Conservation (phyloP, 768 basidiomycete species). For the Rhodocollybia butyracea region DNA sequence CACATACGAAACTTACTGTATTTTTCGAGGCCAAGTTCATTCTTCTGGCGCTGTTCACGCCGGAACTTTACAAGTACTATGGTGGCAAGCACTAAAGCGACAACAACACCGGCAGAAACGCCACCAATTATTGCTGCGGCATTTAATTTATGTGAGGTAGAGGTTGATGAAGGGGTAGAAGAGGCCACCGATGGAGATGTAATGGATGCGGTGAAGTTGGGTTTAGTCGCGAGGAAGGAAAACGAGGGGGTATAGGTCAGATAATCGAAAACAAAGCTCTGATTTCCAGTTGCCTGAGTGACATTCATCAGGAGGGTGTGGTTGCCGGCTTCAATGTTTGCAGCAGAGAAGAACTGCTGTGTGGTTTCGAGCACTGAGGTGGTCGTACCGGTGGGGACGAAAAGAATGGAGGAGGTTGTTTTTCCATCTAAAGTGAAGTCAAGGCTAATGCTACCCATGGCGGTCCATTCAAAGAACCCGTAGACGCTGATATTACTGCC, state of each 20-base stretch:
- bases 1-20: too few species aligned
- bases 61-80: too few species aligned
- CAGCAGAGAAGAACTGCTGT: neutral
- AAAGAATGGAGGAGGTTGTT: neutral
- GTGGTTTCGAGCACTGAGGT: neutral
- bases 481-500: neutral
- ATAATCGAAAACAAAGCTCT: constrained; percentile 4
- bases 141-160: too few species aligned
- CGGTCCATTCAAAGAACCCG: neutral
- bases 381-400: neutral
- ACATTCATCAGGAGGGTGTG: neutral
- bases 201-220: constrained; percentile 6
- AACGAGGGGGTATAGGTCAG: neutral
- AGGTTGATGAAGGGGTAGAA: too few species aligned
- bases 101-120: too few species aligned
- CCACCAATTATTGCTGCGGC: too few species aligned
- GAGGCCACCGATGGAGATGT: too few species aligned
- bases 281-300: neutral
- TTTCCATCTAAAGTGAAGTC: constrained; percentile 1
- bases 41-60: too few species aligned
- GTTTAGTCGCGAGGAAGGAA: neutral
- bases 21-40: too few species aligned
- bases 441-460: neutral
- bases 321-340: neutral
- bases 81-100: too few species aligned